A percentile compares a stretch with the other conserved stretches of the same genome.
Conservation (phyloP, 306 rosid genomes). For the Sicyos edulis region DNA sequence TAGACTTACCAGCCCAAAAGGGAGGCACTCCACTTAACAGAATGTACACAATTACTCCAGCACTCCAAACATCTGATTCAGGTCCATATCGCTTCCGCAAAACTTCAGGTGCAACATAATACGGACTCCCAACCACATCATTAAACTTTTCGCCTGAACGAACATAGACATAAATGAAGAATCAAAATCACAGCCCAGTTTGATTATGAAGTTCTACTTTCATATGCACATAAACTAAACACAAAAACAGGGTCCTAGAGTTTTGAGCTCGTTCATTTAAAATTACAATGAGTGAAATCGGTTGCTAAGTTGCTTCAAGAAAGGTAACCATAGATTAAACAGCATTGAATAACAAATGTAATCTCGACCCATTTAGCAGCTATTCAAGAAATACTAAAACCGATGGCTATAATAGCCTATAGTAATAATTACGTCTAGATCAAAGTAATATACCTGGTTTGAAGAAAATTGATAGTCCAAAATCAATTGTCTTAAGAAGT, state of each 20-base stretch:
- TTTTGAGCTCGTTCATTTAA: neutral
- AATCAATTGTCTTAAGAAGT: constrained; percentile 92
- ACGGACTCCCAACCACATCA: constrained; percentile 97
- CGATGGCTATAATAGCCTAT: neutral
- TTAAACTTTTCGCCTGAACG: constrained; percentile 67
- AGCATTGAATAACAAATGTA: neutral
- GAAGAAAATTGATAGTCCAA: constrained; percentile 84
- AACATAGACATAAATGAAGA: constrained; percentile 27
- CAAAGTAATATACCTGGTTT: constrained; percentile 70
- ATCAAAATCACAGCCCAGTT: neutral
- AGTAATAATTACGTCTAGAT: neutral
- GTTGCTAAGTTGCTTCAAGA: neutral
- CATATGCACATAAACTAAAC: neutral
- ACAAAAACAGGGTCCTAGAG: neutral
- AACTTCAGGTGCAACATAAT: constrained; percentile 99
- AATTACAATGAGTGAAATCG: neutral
- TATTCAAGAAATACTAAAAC: neutral
- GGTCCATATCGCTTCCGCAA: constrained; percentile 81
- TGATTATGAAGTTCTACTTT: neutral
- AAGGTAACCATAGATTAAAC: neutral
- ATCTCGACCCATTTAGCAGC: neutral
- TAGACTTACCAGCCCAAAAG: constrained; percentile 92
- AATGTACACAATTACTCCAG: constrained; percentile 91
- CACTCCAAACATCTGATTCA: constrained; percentile 99
- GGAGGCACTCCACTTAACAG: constrained; percentile 99